These are phyloP conservation scores for Vigna radiata DNA, from an alignment of 306 rosid species.

Conservation along the genomic window DNA sequence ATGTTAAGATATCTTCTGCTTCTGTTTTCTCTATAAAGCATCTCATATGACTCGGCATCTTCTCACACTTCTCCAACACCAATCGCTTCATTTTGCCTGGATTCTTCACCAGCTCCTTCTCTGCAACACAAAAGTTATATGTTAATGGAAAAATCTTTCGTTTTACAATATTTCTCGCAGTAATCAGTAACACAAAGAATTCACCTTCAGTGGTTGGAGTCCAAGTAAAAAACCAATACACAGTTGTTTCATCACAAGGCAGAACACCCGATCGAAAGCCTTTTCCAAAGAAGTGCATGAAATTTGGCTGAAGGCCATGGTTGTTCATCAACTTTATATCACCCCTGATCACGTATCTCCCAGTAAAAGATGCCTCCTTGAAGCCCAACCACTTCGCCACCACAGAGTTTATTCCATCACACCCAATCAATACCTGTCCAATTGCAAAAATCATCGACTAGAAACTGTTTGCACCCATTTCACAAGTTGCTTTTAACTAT, in stretches of 20 bases:
- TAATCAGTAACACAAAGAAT: background rate
- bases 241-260: constrained; percentile 55
- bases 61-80: constrained; percentile 59
- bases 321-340: background rate
- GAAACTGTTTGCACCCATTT: background rate
- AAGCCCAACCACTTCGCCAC: constrained; percentile 78
- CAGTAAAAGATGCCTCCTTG: constrained; percentile 46
- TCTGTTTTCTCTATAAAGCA: constrained; percentile 50
- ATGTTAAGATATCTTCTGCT: constrained; percentile 38
- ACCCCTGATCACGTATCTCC: constrained; percentile 67
- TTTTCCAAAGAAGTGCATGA: constrained; percentile 55
- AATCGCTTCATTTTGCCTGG: constrained; percentile 52
- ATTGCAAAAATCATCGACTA: background rate
- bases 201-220: constrained; percentile 63
- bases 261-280: constrained; percentile 59
- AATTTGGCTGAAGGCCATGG: constrained; percentile 53
- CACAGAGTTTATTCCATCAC: constrained; percentile 78
- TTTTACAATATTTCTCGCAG: too few relatives aligned
- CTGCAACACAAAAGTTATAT: constrained; percentile 46
- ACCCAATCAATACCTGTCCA: constrained; percentile 68
- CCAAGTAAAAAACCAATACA: constrained; percentile 73
- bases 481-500: background rate
- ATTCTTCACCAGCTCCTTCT: constrained; percentile 44
- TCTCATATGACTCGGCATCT: constrained; percentile 47
- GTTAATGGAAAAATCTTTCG: too few relatives aligned